phyloP scores from a whole-genome alignment of 2,329 filamentous ascomycete species.

The Mycosphaerella sp. region DNA sequence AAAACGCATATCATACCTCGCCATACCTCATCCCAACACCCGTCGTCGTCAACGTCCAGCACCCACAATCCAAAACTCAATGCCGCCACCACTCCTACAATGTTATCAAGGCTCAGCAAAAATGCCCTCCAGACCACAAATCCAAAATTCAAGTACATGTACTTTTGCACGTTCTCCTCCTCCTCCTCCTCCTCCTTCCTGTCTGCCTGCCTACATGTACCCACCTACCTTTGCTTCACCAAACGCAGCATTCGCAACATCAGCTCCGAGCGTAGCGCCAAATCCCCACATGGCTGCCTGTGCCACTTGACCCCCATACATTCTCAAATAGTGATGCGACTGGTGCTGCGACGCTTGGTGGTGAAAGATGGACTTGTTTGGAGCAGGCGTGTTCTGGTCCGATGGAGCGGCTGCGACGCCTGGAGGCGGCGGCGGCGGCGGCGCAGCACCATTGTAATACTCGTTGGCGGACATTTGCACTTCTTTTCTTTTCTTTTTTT shows the following conservation, averaged over 20 bases:
- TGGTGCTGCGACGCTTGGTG: constrained; percentile 28
- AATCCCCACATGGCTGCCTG: constrained; percentile 26
- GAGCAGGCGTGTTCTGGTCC: constrained; percentile 26
- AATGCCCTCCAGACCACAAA: too few relatives aligned
- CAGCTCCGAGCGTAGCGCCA: constrained; percentile 27
- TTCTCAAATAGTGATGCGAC: constrained; percentile 28
- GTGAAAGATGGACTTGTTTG: constrained; percentile 27
- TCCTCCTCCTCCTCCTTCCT: too few relatives aligned
- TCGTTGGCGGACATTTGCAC: too few relatives aligned
- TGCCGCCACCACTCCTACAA: constrained; percentile 19
- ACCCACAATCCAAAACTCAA: not conserved
- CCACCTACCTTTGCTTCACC: constrained; percentile 25
- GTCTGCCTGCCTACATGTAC: too few relatives aligned
- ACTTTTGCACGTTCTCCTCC: too few relatives aligned
- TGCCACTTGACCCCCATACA: constrained; percentile 28
- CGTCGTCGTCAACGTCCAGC: too few relatives aligned
- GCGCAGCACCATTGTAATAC: not conserved
- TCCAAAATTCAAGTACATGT: too few relatives aligned
- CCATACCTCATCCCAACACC: too few relatives aligned
- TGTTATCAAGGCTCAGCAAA: too few relatives aligned
- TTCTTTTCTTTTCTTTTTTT: too few relatives aligned
- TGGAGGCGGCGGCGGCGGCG: too few relatives aligned
- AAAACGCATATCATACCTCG: too few relatives aligned
- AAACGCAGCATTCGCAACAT: constrained; percentile 29
- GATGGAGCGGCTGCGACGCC: constrained; percentile 20